Evolutionary conservation across 2,329 filamentous ascomycete genomes (phyloP).

Genomic region (Niveomyces coronatus): DNA sequence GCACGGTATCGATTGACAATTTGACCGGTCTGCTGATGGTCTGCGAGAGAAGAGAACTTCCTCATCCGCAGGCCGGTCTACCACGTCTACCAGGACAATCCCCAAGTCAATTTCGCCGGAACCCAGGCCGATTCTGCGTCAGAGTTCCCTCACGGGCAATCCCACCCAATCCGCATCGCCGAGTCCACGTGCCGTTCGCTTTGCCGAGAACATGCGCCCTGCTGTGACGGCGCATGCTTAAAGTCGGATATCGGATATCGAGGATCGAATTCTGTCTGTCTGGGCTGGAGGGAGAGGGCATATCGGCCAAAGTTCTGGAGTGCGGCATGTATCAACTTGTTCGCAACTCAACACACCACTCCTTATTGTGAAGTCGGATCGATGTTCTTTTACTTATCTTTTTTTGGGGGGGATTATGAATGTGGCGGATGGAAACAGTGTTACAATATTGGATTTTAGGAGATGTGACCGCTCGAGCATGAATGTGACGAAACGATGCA

Average conservation of each 20-base stretch:
- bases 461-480: constrained; percentile 5
- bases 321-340: too few species aligned
- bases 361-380: too few species aligned
- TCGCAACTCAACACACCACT: constrained; percentile 1
- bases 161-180: constrained; percentile 25
- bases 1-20: constrained; percentile 96
- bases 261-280: too few species aligned
- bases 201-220: constrained; percentile 29
- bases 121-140: constrained; percentile 35
- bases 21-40: constrained; percentile 55
- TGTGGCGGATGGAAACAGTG: constrained; percentile 3
- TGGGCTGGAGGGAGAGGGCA: too few species aligned
- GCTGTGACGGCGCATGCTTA: constrained; percentile 29
- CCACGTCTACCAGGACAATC: constrained; percentile 28
- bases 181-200: constrained; percentile 30
- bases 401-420: too few species aligned
- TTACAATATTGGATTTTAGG: constrained; percentile 5
- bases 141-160: constrained; percentile 27
- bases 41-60: constrained; percentile 31
- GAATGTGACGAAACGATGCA: constrained; percentile 8
- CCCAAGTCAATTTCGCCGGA: constrained; percentile 26
- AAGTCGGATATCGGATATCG: too few species aligned
- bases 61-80: constrained; percentile 53
- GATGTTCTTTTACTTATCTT: too few species aligned
- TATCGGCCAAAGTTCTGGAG: too few species aligned